Evolutionary conservation across 805 yeast genomes (phyloP).

Genomic region (Yarrowia porcina): DNA sequence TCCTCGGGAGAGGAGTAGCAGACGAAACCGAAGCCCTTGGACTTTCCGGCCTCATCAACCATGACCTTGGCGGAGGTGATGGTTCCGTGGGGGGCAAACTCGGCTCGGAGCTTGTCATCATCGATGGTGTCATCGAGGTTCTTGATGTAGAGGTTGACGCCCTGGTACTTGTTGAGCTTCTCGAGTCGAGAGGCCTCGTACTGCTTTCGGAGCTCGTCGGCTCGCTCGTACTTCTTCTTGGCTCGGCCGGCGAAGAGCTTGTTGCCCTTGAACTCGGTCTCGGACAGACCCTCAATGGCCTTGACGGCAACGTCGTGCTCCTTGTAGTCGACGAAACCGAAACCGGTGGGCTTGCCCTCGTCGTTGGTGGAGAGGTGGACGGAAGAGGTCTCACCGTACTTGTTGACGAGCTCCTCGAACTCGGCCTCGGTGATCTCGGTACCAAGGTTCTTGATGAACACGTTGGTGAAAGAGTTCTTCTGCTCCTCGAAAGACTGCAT

Average conservation of each 20-base stretch:
- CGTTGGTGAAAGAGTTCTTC: conserved; percentile 92
- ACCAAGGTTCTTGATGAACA: conserved; percentile 88
- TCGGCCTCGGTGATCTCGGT: conserved; percentile 53
- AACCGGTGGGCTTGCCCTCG: conserved; percentile 90
- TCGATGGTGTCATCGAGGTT: conserved; percentile 92
- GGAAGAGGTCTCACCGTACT: conserved; percentile 80
- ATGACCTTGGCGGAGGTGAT: conserved; percentile 95
- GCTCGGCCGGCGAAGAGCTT: conserved; percentile 95
- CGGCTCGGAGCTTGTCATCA: conserved; percentile 87
- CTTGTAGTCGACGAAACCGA: conserved; percentile 92
- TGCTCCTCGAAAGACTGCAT: conserved; percentile 86
- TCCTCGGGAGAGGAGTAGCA: conserved; percentile 98
- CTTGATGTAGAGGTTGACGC: conserved; percentile 94
- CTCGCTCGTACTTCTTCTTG: conserved; percentile 97
- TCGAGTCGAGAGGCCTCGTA: conserved; percentile 89
- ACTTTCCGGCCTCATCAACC: conserved; percentile 91
- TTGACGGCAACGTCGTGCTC: conserved; percentile 80
- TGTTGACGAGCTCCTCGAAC: conserved; percentile 66
- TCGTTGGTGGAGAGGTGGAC: conserved; percentile 73
- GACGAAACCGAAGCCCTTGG: conserved; percentile 98
- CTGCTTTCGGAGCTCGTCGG: conserved; percentile 91
- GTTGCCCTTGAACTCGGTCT: conserved; percentile 79
- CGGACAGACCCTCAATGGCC: conserved; percentile 92
- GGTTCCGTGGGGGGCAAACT: conserved; percentile 87
- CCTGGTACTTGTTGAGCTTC: conserved; percentile 90